Evolutionary conservation across 306 rosid genomes (phyloP).

Genomic region (apple (Malus domestica)): DNA sequence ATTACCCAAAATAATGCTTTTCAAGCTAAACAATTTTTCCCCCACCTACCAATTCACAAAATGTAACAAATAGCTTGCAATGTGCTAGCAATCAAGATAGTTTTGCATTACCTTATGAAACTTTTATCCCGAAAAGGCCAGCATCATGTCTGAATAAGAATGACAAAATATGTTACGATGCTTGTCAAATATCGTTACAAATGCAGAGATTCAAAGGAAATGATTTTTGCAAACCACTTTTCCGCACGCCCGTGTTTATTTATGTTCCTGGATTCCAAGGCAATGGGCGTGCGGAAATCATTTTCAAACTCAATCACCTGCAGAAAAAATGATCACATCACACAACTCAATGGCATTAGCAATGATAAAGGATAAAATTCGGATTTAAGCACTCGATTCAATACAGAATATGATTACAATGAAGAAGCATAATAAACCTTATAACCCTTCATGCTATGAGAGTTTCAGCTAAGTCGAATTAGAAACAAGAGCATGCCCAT

Average conservation of each 20-base stretch:
- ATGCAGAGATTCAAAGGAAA: too few relatives aligned
- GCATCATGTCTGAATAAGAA: too few relatives aligned
- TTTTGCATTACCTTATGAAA: background rate
- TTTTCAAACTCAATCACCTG: background rate
- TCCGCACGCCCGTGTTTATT: too few relatives aligned
- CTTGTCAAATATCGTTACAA: too few relatives aligned
- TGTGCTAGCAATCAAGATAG: background rate
- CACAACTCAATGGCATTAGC: background rate
- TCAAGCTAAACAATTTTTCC: too few relatives aligned
- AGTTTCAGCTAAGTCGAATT: background rate
- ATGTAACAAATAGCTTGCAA: background rate
- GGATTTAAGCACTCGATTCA: background rate
- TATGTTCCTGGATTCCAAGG: too few relatives aligned
- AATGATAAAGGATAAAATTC: background rate
- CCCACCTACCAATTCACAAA: background rate
- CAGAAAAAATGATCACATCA: background rate
- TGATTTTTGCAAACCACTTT: too few relatives aligned
- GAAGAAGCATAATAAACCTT: background rate
- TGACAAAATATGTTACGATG: background rate
- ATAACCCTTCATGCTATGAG: background rate
- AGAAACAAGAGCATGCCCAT: slow-evolving; percentile 1
- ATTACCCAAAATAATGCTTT: background rate
- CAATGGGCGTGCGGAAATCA: too few relatives aligned
- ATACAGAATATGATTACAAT: background rate
- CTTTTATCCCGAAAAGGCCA: too few relatives aligned